Evolutionary conservation across 352 stramenopile genomes (phyloP).

Genomic region (Pythium guiyangense): DNA sequence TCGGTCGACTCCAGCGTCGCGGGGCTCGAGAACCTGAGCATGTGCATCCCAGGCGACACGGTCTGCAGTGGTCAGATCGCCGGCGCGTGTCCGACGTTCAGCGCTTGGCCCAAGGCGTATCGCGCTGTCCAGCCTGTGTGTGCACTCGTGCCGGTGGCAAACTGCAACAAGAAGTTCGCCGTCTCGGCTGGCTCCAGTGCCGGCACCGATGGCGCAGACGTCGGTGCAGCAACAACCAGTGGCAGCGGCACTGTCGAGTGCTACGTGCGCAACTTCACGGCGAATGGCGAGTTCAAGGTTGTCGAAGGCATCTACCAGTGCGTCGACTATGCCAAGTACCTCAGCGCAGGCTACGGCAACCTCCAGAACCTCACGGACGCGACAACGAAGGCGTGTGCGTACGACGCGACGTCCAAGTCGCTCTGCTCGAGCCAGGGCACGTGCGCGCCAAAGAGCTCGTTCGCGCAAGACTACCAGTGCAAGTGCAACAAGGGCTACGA

Average conservation of each 20-base stretch:
- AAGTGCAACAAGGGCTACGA: conserved; percentile 76
- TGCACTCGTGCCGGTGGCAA: conserved; percentile 51
- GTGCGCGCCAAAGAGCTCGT: conserved; percentile 49
- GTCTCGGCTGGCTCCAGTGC: conserved; percentile 25
- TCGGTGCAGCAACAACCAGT: conserved; percentile 13
- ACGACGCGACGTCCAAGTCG: conserved; percentile 31
- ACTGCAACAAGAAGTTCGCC: conserved; percentile 55
- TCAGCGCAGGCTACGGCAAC: conserved; percentile 48
- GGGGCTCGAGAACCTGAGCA: conserved; percentile 53
- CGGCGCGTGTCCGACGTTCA: conserved; percentile 68
- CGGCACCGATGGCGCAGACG: conserved; percentile 10
- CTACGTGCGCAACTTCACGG: conserved; percentile 62
- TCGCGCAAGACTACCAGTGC: conserved; percentile 66
- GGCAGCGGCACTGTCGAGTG: conserved; percentile 53
- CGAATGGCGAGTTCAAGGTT: conserved; percentile 25
- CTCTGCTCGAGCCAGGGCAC: conserved; percentile 73
- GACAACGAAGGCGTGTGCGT: conserved; percentile 46
- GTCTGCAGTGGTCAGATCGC: conserved; percentile 62
- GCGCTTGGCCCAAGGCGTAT: conserved; percentile 65
- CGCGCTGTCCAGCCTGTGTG: conserved; percentile 67
- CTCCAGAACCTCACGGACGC: conserved; percentile 60
- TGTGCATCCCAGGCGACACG: conserved; percentile 50
- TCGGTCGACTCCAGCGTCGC: conserved; percentile 57
- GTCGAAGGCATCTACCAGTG: conserved; percentile 80
- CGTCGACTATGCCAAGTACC: conserved; percentile 60